Percentiles rank a stretch among this genome's conserved stretches.
These are phyloP conservation scores for Cyberlindnera euphorbiiphila DNA, from an alignment of 805 yeast species.

Conservation along the genomic window DNA sequence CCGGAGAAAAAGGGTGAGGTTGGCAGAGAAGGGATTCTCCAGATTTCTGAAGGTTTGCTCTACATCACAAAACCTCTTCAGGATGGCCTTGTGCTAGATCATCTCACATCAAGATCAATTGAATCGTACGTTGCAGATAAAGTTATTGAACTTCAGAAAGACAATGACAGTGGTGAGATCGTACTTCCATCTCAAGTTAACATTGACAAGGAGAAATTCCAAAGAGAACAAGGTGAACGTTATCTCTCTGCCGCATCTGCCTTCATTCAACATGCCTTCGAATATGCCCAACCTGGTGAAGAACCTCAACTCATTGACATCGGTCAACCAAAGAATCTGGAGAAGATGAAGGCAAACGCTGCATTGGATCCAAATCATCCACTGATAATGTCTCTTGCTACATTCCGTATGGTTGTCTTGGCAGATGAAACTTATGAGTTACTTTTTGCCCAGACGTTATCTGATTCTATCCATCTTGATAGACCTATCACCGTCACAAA, in stretches of 20 bases:
- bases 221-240: constrained; percentile 65
- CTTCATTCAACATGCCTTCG: constrained; percentile 83
- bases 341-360: constrained; percentile 53
- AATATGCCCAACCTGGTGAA: constrained; percentile 75
- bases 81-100: constrained; percentile 63
- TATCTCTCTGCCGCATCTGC: constrained; percentile 84
- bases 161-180: constrained; percentile 36
- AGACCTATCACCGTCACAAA: constrained; percentile 44
- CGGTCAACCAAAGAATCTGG: constrained; percentile 29
- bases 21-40: constrained; percentile 74
- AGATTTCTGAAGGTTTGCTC: constrained; percentile 82
- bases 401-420: constrained; percentile 89
- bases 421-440: constrained; percentile 93
- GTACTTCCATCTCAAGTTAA: constrained; percentile 55
- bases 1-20: constrained; percentile 53
- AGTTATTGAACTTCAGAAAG: constrained; percentile 37
- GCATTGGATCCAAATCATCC: constrained; percentile 83
- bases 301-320: constrained; percentile 42
- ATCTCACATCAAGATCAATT: constrained; percentile 55
- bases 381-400: constrained; percentile 69
- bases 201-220: constrained; percentile 60
- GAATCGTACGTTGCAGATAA: constrained; percentile 66
- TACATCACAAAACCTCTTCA: constrained; percentile 84
- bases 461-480: constrained; percentile 63
- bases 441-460: constrained; percentile 67